Conservation (phyloP, 176 grass and related monocot species). For the maize (Zea mays) region DNA sequence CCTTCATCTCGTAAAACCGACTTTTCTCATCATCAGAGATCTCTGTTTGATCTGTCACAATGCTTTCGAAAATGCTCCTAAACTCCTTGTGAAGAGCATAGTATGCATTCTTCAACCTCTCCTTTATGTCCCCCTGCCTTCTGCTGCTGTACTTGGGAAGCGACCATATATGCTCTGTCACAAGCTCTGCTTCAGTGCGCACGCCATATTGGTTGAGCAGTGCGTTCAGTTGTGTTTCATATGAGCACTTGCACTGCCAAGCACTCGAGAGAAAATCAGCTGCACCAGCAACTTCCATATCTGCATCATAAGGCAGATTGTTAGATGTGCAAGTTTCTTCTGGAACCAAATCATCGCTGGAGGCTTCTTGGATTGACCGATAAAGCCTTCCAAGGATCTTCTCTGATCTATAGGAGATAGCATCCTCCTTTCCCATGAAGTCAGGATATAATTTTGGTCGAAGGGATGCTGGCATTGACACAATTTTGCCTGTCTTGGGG, state of each 20-base stretch:
- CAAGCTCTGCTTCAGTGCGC: constrained; percentile 73
- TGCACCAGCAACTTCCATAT: constrained; percentile 74
- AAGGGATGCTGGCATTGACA: constrained; percentile 59
- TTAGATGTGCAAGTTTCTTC: constrained; percentile 44
- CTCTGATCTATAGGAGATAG: constrained; percentile 68
- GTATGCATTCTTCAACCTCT: constrained; percentile 77
- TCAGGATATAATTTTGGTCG: constrained; percentile 87
- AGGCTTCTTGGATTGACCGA: constrained; percentile 43
- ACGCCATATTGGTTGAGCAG: constrained; percentile 69
- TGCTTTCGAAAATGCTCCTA: constrained; percentile 52
- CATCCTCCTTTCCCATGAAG: constrained; percentile 86
- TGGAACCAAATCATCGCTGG: constrained; percentile 31
- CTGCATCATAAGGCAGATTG: constrained; percentile 67
- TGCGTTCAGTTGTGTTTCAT: constrained; percentile 59
- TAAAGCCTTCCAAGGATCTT: constrained; percentile 76
- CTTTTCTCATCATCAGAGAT: constrained; percentile 56
- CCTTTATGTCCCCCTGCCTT: constrained; percentile 76
- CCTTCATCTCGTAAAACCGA: constrained; percentile 59
- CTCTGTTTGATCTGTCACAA: constrained; percentile 34
- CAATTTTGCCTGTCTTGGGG: constrained; percentile 85
- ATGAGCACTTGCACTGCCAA: constrained; percentile 60
- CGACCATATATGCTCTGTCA: constrained; percentile 79
- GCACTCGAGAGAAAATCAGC: constrained; percentile 58
- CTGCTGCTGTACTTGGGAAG: constrained; percentile 63
- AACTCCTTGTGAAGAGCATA: constrained; percentile 59